Conservation (phyloP, 2,329 filamentous ascomycete genomes). For the Tolypocladium tundrense region DNA sequence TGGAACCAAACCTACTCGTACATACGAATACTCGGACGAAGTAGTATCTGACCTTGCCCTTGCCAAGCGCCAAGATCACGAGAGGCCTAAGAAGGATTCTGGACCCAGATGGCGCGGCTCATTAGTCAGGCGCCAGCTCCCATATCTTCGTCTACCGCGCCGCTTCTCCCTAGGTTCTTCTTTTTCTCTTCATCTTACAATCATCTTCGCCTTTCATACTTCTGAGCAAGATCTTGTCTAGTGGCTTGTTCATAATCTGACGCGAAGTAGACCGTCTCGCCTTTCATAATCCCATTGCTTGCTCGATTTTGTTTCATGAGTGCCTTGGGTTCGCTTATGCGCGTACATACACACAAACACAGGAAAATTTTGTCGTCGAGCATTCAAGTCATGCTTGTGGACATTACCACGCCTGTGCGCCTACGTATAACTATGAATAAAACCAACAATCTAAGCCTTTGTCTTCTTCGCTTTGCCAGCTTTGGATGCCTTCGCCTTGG, state of each 20-base stretch:
- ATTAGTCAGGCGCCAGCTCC: neutral
- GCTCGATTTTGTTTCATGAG: slow-evolving; percentile 31
- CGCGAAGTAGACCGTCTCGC: slow-evolving; percentile 45
- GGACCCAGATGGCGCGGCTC: neutral
- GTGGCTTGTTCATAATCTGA: slow-evolving; percentile 34
- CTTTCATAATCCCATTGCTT: slow-evolving; percentile 51
- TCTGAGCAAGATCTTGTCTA: slow-evolving; percentile 19
- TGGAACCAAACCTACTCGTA: neutral
- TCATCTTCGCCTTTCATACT: slow-evolving; percentile 26
- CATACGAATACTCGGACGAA: too few species aligned
- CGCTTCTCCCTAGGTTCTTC: neutral
- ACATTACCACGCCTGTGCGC: neutral
- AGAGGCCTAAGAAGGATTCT: neutral
- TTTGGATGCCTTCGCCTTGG: slow-evolving; percentile 8
- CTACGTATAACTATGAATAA: slow-evolving; percentile 5
- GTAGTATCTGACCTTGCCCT: too few species aligned
- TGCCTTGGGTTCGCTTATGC: slow-evolving; percentile 52
- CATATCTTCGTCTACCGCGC: neutral
- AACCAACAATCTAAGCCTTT: slow-evolving; percentile 18
- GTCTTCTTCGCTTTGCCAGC: slow-evolving; percentile 25
- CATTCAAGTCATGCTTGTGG: neutral
- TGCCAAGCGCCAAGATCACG: neutral
- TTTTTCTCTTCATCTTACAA: slow-evolving; percentile 36
- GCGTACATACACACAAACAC: slow-evolving; percentile 35
- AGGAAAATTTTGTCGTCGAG: neutral